Conservation (phyloP, 768 basidiomycete species). For the Mycena leptocephala region DNA sequence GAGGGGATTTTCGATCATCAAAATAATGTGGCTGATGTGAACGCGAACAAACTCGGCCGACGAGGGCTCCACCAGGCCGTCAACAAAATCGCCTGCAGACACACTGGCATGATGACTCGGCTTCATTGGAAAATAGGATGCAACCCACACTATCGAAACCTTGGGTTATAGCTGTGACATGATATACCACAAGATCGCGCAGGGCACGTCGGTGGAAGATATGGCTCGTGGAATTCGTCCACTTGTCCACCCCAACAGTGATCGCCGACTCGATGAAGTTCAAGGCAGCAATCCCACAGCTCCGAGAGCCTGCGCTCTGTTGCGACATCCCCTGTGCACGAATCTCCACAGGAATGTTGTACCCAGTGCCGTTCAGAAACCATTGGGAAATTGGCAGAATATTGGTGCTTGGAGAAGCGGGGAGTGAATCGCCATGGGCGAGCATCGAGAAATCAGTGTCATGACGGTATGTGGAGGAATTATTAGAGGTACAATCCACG, state of each 20-base stretch:
- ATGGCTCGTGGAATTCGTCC: slow-evolving; percentile 13
- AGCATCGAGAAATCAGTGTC: not conserved
- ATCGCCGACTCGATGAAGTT: slow-evolving; percentile 34
- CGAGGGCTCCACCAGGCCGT: not conserved
- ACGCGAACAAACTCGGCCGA: not conserved
- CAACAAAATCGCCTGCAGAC: slow-evolving; percentile 8
- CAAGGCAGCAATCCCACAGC: slow-evolving; percentile 38
- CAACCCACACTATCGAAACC: not conserved
- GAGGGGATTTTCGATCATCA: not conserved
- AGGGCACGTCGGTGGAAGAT: slow-evolving; percentile 32
- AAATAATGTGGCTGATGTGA: not conserved
- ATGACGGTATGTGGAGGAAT: slow-evolving; percentile 29
- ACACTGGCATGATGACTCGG: not conserved
- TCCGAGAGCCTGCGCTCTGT: slow-evolving; percentile 35
- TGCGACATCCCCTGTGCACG: not conserved
- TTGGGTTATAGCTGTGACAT: not conserved
- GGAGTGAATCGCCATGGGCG: not conserved
- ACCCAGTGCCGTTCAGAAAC: not conserved
- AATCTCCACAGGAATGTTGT: not conserved
- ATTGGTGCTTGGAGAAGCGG: no score
- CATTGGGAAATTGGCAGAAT: not conserved
- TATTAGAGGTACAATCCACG: slow-evolving; percentile 16
- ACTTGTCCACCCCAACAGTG: slow-evolving; percentile 17
- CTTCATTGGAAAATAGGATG: no score
- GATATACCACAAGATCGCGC: slow-evolving; percentile 22